A percentile compares a stretch with the other conserved stretches of the same genome.
These are phyloP conservation scores for Artomyces pyxidatus DNA, from an alignment of 768 basidiomycete genomes.

Conservation along the genomic window DNA sequence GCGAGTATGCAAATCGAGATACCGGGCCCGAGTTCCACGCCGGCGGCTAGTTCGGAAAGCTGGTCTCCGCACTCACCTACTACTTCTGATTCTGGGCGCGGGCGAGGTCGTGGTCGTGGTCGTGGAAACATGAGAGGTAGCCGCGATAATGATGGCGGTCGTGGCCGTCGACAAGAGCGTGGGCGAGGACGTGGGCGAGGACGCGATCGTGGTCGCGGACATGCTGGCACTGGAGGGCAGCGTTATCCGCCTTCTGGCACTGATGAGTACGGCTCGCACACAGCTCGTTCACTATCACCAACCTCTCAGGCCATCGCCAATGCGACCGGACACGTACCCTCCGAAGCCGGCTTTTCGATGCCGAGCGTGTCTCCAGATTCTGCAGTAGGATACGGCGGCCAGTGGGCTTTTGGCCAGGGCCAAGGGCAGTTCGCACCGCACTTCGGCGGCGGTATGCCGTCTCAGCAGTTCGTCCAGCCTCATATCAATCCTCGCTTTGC, in stretches of 20 bases:
- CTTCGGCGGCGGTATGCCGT: conserved; percentile 10
- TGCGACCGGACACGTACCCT: conserved; percentile 33
- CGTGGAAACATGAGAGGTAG: conserved; percentile 21
- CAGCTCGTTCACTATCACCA: conserved; percentile 29
- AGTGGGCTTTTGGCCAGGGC: conserved; percentile 9
- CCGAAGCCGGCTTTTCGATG: conserved; percentile 15
- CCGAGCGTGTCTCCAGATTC: conserved; percentile 7
- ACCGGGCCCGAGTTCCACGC: background rate
- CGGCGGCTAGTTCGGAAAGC: background rate
- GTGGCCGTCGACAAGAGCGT: conserved; percentile 10
- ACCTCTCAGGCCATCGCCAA: conserved; percentile 40
- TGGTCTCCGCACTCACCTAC: background rate
- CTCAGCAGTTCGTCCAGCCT: conserved; percentile 48
- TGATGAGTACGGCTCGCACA: conserved; percentile 25
- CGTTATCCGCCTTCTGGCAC: conserved; percentile 10
- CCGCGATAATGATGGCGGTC: conserved; percentile 22
- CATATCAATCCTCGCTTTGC: conserved; percentile 83
- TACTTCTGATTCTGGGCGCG: conserved; percentile 25
- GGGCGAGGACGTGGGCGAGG: conserved; percentile 19
- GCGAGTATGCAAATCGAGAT: background rate
- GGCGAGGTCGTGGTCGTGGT: conserved; percentile 24
- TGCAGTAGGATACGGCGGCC: background rate
- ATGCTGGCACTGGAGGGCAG: background rate
- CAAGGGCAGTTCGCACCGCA: conserved; percentile 7
- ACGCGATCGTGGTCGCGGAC: conserved; percentile 22